Percentiles rank a stretch among this genome's conserved stretches.
phyloP scores from a whole-genome alignment of 1,284 basidiomycete genomes.

The Cutaneotrichosporon dermatis region DNA sequence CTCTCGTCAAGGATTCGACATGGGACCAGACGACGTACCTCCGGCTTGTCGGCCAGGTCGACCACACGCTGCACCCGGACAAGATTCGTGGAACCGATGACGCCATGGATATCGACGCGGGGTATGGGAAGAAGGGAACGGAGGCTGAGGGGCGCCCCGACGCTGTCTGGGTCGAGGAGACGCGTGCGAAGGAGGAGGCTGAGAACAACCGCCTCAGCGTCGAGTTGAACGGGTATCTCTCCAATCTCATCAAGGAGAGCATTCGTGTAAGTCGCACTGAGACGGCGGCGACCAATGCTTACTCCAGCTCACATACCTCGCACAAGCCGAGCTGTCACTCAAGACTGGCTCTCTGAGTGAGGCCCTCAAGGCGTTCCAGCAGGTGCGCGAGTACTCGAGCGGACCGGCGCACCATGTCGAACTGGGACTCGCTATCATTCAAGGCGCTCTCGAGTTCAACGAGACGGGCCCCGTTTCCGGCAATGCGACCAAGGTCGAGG shows the following conservation, averaged over 20 bases:
- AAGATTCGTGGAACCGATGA: constrained; percentile 7
- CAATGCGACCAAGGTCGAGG: constrained; percentile 39
- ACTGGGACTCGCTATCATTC: constrained; percentile 34
- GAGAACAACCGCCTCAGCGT: constrained; percentile 34
- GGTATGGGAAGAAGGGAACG: constrained; percentile 2
- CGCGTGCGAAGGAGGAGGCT: constrained; percentile 23
- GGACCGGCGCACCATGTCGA: constrained; percentile 40
- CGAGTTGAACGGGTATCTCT: constrained; percentile 43
- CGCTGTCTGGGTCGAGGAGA: constrained; percentile 31
- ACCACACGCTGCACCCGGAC: constrained; percentile 9
- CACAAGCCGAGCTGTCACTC: constrained; percentile 34
- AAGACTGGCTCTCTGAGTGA: constrained; percentile 28
- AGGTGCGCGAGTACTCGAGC: constrained; percentile 34
- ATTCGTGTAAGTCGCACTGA: constrained; percentile 34
- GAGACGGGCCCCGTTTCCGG: constrained; percentile 27
- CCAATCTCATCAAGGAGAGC: constrained; percentile 46
- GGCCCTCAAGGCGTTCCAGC: constrained; percentile 30
- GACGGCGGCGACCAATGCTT: not conserved
- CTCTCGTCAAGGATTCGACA: constrained; percentile 28
- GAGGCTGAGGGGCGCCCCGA: constrained; percentile 28
- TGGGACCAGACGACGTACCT: constrained; percentile 26
- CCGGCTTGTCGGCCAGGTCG: constrained; percentile 11
- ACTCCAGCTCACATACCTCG: constrained; percentile 41
- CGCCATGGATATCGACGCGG: constrained; percentile 20
- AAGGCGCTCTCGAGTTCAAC: constrained; percentile 39